Evolutionary conservation across 306 rosid species (phyloP).

Genomic region (Amphicarpaea edgeworthii): DNA sequence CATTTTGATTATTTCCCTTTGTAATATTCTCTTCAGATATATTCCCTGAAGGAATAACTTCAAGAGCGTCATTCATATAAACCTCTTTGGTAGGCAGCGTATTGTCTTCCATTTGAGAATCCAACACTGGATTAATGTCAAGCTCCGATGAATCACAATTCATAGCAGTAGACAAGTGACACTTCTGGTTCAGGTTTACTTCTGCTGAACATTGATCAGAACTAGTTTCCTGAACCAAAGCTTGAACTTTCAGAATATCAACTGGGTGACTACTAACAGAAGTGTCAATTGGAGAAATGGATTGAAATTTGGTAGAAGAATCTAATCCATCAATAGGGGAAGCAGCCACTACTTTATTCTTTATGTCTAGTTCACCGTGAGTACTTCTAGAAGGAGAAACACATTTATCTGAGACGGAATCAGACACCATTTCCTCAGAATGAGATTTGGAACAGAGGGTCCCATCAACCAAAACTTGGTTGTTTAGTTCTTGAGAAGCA

Average conservation of each 20-base stretch:
- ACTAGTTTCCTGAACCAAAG: slow-evolving; percentile 47
- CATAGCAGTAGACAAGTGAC: slow-evolving; percentile 22
- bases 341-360: slow-evolving; percentile 28
- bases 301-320: slow-evolving; percentile 35
- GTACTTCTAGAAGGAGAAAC: slow-evolving; percentile 49
- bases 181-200: slow-evolving; percentile 48
- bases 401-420: slow-evolving; percentile 46
- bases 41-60: slow-evolving; percentile 52
- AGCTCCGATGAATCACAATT: background rate
- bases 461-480: slow-evolving; percentile 36
- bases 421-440: slow-evolving; percentile 48
- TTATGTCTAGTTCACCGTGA: slow-evolving; percentile 25
- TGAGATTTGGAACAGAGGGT: slow-evolving; percentile 40
- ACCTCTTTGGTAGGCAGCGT: slow-evolving; percentile 39
- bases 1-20: slow-evolving; percentile 43
- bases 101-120: slow-evolving; percentile 38
- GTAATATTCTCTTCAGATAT: slow-evolving; percentile 43
- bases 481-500: slow-evolving; percentile 54
- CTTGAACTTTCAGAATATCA: slow-evolving; percentile 34
- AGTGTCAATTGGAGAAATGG: background rate
- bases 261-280: slow-evolving; percentile 32
- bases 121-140: background rate
- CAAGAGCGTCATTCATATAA: slow-evolving; percentile 45
- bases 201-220: slow-evolving; percentile 44
- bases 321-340: slow-evolving; percentile 42